Evolutionary conservation across 495 filamentous ascomycete species (phyloP), one percentile per base, ranked within the genome.

Genomic region (Aspergillus baeticus): DNA sequence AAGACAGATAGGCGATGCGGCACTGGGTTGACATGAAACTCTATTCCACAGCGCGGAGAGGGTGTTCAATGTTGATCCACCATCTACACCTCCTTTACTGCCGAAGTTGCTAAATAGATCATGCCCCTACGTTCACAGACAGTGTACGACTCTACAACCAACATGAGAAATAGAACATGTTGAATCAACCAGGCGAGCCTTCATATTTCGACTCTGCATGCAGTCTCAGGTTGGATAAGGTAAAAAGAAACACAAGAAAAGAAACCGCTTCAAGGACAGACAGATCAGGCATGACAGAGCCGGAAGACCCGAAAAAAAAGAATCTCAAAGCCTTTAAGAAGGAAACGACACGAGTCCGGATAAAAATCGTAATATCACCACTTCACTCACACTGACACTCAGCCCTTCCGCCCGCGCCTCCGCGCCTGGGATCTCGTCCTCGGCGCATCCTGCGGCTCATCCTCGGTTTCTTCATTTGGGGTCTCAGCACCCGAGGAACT

Each of bases 401-500:
- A 49, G 11, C 54, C 54, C 46, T 33, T 42, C 13, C 38, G 54
- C 36, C 17, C 36, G 15, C 49, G 55, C n/a, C 37, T 21, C 47
- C 14, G 21, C 39, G 5, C 13, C 21, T 55, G 58, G 11, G 45
- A 56, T 22, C 42, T 39, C 1, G 54, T 57, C 36, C 18, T 55
- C 14, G 36, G 22, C 49, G 14, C 36, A 14, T 14, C 13, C 36
- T 38, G 56, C 10, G 53, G 18, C 33, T 55, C 49, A 10, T 49
- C 48, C 21, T 55, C 49, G 11, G n/a, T n/a, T 20, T 55, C 49
- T 39, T 59, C 60, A 1, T 33, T 56, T 5, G 57, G 44, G 3
- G 55, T 51, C 15, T 60, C 51, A 0, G 46, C 63, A 14, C 57
- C 65, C 11, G 58, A 49, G 6, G 26, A 54, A 31, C 55, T 58